A percentile compares a stretch with the other conserved stretches of the same genome.
phyloP scores from a whole-genome alignment of 1,284 basidiomycete genomes.

The Clitocybe nebularis region DNA sequence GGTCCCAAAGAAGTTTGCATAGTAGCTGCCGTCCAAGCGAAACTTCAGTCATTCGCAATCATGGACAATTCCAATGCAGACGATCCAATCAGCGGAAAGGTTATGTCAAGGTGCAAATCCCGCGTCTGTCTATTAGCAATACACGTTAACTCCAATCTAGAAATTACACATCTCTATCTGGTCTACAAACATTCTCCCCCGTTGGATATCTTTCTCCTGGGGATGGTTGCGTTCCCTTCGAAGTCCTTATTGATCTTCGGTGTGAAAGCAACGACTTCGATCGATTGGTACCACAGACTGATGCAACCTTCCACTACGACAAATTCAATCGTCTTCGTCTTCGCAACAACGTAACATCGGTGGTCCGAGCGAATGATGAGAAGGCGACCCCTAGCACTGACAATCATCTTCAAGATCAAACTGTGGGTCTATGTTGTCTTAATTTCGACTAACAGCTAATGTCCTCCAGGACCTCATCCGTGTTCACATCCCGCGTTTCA shows the following conservation, averaged over 20 bases:
- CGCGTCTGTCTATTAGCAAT: background rate
- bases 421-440: constrained; percentile 39
- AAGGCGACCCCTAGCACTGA: constrained; percentile 21
- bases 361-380: constrained; percentile 26
- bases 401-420: constrained; percentile 78
- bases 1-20: constrained; percentile 64
- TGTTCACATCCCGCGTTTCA: constrained; percentile 81
- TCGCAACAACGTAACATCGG: constrained; percentile 64
- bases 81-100: constrained; percentile 82
- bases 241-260: constrained; percentile 82
- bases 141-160: constrained; percentile 31
- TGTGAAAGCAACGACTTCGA: constrained; percentile 84
- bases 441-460: constrained; percentile 7
- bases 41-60: constrained; percentile 79
- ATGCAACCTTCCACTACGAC: constrained; percentile 86
- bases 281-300: constrained; percentile 86
- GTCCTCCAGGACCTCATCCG: constrained; percentile 69
- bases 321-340: constrained; percentile 92
- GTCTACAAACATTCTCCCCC: constrained; percentile 89
- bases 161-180: constrained; percentile 72
- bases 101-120: constrained; percentile 72
- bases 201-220: constrained; percentile 30
- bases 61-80: constrained; percentile 78
- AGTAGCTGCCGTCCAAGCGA: constrained; percentile 80
- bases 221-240: constrained; percentile 72